Percentiles rank a stretch among this genome's conserved stretches.
Evolutionary conservation across 2,329 filamentous ascomycete genomes (phyloP).

Genomic region (Colletotrichum zoysiae): DNA sequence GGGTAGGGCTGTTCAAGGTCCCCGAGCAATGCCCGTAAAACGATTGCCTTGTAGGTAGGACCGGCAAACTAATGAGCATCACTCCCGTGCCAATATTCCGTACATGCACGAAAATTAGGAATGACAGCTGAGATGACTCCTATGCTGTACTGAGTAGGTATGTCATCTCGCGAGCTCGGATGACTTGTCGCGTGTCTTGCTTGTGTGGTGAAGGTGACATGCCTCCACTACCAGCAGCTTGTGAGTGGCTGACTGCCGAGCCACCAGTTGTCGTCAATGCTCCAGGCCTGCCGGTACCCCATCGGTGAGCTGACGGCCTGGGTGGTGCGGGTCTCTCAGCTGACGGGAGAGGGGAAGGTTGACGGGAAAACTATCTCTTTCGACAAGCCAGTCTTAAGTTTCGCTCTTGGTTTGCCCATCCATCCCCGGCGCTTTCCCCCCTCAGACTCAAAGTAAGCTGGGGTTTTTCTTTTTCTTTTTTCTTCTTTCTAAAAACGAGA

Average conservation of each 20-base stretch:
- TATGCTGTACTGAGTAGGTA: neutral
- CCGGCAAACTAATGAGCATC: neutral
- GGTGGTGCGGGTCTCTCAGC: conserved; percentile 19
- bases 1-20: conserved; percentile 28
- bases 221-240: conserved; percentile 12
- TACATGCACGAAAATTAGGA: neutral
- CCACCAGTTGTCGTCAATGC: conserved; percentile 39
- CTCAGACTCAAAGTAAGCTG: neutral
- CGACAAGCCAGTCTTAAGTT: neutral
- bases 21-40: neutral
- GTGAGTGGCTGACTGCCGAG: conserved; percentile 37
- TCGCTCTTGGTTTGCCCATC: neutral
- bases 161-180: conserved; percentile 29
- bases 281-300: conserved; percentile 24
- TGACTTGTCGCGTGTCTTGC: conserved; percentile 23
- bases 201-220: conserved; percentile 25
- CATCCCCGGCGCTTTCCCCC: neutral
- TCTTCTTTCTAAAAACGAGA: no score
- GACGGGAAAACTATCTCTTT: conserved; percentile 1
- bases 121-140: neutral
- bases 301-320: conserved; percentile 25
- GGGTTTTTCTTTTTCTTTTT: no score
- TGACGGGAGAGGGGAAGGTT: neutral
- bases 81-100: neutral
- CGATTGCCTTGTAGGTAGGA: neutral